Percentiles rank a stretch among this genome's conserved stretches.
These are phyloP conservation scores for Platanthera guangdongensis DNA, from an alignment of 106 monocot species.

Conservation along the genomic window DNA sequence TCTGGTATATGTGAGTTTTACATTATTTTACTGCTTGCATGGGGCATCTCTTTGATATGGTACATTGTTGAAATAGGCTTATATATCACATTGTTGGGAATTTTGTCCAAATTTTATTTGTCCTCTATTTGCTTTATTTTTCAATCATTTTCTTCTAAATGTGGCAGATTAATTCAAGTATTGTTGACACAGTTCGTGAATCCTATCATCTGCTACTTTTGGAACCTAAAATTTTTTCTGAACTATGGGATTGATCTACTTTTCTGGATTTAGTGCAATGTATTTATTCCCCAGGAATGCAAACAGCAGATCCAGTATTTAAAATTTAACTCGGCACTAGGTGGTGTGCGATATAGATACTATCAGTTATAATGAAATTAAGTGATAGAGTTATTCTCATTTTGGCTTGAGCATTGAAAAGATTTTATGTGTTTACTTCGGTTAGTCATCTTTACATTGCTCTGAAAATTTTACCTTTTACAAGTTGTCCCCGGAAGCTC, in stretches of 20 bases:
- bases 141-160: neutral
- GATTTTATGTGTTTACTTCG: slow-evolving; percentile 57
- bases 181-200: slow-evolving; percentile 35
- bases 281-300: slow-evolving; percentile 14
- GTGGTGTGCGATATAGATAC: slow-evolving; percentile 67
- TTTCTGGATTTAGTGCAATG: slow-evolving; percentile 46
- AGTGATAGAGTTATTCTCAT: slow-evolving; percentile 46
- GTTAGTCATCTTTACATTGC: slow-evolving; percentile 24
- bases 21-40: neutral
- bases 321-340: slow-evolving; percentile 41
- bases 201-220: slow-evolving; percentile 54
- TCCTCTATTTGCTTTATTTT: neutral
- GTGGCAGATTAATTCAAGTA: slow-evolving; percentile 38
- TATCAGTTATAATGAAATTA: slow-evolving; percentile 47
- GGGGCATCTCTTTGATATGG: neutral
- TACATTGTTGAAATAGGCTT: neutral
- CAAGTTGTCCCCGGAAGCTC: neutral
- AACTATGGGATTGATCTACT: slow-evolving; percentile 82
- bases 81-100: neutral
- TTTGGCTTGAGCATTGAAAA: slow-evolving; percentile 33
- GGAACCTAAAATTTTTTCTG: slow-evolving; percentile 59
- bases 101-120: neutral
- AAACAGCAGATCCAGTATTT: neutral
- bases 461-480: neutral
- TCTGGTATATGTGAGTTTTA: neutral